phyloP scores from a whole-genome alignment of 768 basidiomycete genomes.

The Russula griseocarnosa region DNA sequence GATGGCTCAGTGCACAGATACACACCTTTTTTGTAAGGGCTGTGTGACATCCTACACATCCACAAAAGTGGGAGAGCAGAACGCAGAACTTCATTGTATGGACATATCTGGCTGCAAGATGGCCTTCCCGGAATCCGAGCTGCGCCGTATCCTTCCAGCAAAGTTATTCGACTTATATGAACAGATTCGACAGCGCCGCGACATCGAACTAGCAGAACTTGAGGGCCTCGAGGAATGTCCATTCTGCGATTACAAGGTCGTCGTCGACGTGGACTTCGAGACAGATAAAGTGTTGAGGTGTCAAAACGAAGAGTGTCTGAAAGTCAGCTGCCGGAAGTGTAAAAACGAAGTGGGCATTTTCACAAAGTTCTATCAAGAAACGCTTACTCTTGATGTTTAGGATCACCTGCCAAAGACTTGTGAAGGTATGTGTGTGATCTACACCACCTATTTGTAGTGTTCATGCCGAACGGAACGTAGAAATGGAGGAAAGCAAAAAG shows the following conservation, averaged over 20 bases:
- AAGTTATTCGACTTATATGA: constrained; percentile 71
- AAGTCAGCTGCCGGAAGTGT: constrained; percentile 75
- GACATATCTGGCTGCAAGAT: constrained; percentile 70
- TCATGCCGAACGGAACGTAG: constrained; percentile 38
- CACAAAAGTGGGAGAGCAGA: constrained; percentile 59
- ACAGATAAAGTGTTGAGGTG: constrained; percentile 41
- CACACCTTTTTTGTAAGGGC: constrained; percentile 77
- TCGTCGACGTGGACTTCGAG: constrained; percentile 47
- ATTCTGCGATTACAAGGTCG: constrained; percentile 79
- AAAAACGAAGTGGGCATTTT: constrained; percentile 56
- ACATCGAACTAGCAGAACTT: constrained; percentile 71
- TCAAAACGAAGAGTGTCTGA: constrained; percentile 61
- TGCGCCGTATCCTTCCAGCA: constrained; percentile 58
- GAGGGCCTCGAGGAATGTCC: constrained; percentile 87
- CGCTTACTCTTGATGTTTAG: constrained; percentile 35
- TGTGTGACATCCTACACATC: constrained; percentile 71
- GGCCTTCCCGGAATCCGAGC: constrained; percentile 63
- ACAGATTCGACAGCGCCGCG: constrained; percentile 70
- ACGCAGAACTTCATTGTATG: constrained; percentile 71
- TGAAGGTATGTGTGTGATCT: constrained; percentile 46
- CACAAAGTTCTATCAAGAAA: background rate
- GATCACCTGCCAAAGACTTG: constrained; percentile 82
- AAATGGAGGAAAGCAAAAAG: constrained; percentile 69
- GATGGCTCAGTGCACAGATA: constrained; percentile 86
- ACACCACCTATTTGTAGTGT: background rate